Evolutionary conservation across 805 yeast genomes (phyloP), one percentile per base, ranked within the genome.

Genomic region (Wickerhamiella siamensis): DNA sequence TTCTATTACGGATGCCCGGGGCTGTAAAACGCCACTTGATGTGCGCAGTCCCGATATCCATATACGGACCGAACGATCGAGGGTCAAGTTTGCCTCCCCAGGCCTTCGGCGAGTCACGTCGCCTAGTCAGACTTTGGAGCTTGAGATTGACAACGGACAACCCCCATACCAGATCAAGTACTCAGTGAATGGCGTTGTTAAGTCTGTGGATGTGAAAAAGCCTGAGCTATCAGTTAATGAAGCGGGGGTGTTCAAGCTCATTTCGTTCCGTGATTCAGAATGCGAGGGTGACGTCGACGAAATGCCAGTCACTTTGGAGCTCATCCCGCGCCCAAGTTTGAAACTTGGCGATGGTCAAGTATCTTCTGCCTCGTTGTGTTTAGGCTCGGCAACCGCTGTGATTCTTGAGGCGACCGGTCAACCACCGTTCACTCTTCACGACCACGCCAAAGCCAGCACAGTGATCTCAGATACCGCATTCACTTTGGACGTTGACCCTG

Each of bases 1-100:
- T 2, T 70, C 82, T 9, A 74, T 83, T 2, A 69, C 69, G 18
- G 99, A 91, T 56, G 69, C 73, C n/a, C 72, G 81, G 9, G 76
- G 77, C 1, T 91, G 99, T 61, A 67, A 70, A 17, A 88, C 83
- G n/a, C 74, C 73, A 10, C 61, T 82, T 43, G 42, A 74, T 36
- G 74, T 71, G 16, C 71, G 72, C 18, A 87, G 81, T 47, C 75
- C 75, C 14, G 69, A 61, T 20, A 64, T 91, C n/a, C 29, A 24
- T 24, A 12, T 24, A 12, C 29, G 29, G 6, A 66, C 68, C 24
- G 86, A 86, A 1, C 72, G 87, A 51, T 64, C 75, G 39, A 83
- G 78, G 42, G 61, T 77, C 2, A 94, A 97, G 18, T 72, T 76
- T 49, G 56, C 65, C 3, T 50, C 62, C 17, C 64, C 65, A n/a